Percentiles rank a stretch among this genome's conserved stretches.
phyloP scores from a whole-genome alignment of 495 filamentous ascomycete species.

The Copromyces sp. region DNA sequence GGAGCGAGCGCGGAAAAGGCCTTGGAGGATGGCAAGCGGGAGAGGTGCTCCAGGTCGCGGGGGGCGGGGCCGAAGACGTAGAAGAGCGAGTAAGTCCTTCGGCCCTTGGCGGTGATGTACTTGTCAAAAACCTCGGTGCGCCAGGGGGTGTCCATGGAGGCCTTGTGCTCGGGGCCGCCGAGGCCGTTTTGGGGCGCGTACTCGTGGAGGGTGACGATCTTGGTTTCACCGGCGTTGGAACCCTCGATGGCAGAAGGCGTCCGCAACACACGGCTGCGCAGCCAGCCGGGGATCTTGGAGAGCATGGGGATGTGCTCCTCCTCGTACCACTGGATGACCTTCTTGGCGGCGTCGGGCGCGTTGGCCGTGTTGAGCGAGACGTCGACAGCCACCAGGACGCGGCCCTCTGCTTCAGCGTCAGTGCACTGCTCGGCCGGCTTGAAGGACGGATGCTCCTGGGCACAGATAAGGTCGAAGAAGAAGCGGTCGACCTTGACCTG shows the following conservation, averaged over 20 bases:
- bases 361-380: conserved; percentile 42
- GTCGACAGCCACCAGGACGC: conserved; percentile 51
- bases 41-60: conserved; percentile 48
- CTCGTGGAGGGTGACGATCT: conserved; percentile 58
- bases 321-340: conserved; percentile 55
- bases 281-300: conserved; percentile 64
- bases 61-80: conserved; percentile 70
- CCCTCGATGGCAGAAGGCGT: conserved; percentile 37
- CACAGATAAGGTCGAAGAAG: conserved; percentile 54
- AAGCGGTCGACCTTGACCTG: conserved; percentile 61
- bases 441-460: conserved; percentile 43
- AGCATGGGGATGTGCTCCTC: conserved; percentile 66
- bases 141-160: conserved; percentile 49
- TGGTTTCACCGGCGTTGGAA: conserved; percentile 30
- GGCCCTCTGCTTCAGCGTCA: conserved; percentile 49
- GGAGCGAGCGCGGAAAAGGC: conserved; percentile 46
- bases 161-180: conserved; percentile 50
- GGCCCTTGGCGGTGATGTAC: conserved; percentile 44
- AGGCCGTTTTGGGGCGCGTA: conserved; percentile 56
- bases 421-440: conserved; percentile 47
- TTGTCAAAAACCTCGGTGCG: conserved; percentile 42
- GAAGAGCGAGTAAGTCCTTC: conserved; percentile 57
- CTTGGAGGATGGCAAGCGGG: conserved; percentile 19
- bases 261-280: conserved; percentile 54
- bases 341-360: conserved; percentile 39